A percentile compares a stretch with the other conserved stretches of the same genome.
phyloP scores from a whole-genome alignment of 148 eudicot genomes.

The Nyssa sinensis region DNA sequence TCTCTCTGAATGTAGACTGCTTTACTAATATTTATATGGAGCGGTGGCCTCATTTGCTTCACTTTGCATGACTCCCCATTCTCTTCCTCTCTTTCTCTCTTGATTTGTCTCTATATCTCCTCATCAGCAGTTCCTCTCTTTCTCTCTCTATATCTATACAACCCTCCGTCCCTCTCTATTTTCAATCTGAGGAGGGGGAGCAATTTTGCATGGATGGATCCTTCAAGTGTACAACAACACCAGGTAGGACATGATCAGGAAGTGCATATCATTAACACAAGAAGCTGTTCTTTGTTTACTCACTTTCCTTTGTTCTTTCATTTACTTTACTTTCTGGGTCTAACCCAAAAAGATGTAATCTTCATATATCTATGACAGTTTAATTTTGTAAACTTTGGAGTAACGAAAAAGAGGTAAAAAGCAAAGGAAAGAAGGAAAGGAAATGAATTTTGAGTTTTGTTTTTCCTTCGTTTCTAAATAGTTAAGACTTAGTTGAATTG shows the following conservation, averaged over 20 bases:
- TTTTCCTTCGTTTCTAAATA: no score
- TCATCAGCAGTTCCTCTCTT: neutral
- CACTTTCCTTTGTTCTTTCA: constrained; percentile 4
- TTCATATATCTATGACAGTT: neutral
- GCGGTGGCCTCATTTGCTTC: constrained; percentile 7
- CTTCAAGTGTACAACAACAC: constrained; percentile 33
- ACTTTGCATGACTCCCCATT: constrained; percentile 8
- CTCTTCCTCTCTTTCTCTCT: neutral
- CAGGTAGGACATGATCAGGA: constrained; percentile 22
- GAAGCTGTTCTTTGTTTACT: neutral
- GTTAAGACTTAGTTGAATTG: no score
- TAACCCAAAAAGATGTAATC: neutral
- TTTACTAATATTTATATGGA: constrained; percentile 6
- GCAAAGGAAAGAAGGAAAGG: neutral
- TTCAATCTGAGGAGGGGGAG: neutral
- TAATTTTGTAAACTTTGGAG: neutral
- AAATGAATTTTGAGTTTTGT: neutral
- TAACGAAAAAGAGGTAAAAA: constrained; percentile 8
- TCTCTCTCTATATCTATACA: constrained; percentile 1
- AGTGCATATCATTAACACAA: neutral
- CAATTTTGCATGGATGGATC: constrained; percentile 38
- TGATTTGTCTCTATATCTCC: neutral
- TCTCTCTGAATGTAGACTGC: neutral
- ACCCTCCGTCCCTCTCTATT: neutral
- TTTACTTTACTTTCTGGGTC: neutral